Evolutionary conservation across 1,284 basidiomycete genomes (phyloP).

Genomic region (Marasmius oreades): DNA sequence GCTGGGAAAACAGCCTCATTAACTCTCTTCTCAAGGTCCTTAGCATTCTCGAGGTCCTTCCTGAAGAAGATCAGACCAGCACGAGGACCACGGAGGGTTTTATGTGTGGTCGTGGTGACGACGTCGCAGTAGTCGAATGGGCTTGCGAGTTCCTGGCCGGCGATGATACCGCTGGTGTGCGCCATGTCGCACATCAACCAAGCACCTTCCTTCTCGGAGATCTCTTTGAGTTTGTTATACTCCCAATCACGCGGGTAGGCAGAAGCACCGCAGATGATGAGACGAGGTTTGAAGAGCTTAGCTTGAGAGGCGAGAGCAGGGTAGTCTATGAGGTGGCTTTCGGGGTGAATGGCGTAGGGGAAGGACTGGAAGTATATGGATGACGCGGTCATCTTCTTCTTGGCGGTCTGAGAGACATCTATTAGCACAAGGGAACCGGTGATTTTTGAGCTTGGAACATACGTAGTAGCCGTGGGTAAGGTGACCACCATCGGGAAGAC

Average conservation of each 20-base stretch:
- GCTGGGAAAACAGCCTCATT: conserved; percentile 99
- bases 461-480: conserved; percentile 98
- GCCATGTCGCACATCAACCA: conserved; percentile 97
- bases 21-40: conserved; percentile 92
- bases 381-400: conserved; percentile 99
- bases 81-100: conserved; percentile 97
- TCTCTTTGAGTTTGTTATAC: conserved; percentile 79
- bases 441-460: conserved; percentile 25
- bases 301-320: conserved; percentile 81
- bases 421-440: conserved; percentile 24
- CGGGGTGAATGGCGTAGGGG: conserved; percentile 87
- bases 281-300: conserved; percentile 93
- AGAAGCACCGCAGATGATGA: conserved; percentile 97
- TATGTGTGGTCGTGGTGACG: conserved; percentile 97
- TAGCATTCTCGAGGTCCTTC: conserved; percentile 79
- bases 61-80: conserved; percentile 99
- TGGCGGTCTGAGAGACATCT: conserved; percentile 71
- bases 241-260: conserved; percentile 99
- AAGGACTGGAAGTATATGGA: conserved; percentile 99
- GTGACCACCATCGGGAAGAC: conserved; percentile 97
- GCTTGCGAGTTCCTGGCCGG: conserved; percentile 88
- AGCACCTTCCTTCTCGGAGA: conserved; percentile 86
- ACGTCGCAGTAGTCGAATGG: conserved; percentile 98
- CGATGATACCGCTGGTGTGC: conserved; percentile 95
- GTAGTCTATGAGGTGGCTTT: conserved; percentile 93